Percentiles rank a stretch among this genome's conserved stretches.
phyloP scores from a whole-genome alignment of 2,329 filamentous ascomycete species.

The Zalaria sp. region DNA sequence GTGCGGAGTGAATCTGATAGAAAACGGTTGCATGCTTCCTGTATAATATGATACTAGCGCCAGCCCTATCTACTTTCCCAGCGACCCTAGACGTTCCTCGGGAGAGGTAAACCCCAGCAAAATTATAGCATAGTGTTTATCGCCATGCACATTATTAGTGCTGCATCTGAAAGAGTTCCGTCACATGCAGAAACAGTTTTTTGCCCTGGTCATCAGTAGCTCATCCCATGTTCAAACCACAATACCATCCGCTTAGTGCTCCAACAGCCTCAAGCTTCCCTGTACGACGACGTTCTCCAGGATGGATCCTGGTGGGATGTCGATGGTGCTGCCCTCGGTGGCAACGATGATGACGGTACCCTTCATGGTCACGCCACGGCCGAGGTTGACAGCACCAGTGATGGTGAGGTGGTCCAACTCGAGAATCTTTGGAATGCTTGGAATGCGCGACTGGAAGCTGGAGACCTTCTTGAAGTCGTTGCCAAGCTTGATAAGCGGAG shows the following conservation, averaged over 20 bases:
- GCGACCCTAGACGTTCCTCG: too few relatives aligned
- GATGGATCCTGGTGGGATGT: conserved; percentile 90
- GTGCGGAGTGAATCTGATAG: too few relatives aligned
- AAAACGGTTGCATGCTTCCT: too few relatives aligned
- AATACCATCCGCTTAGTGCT: conserved; percentile 36
- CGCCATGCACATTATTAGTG: neutral
- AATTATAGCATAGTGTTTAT: neutral
- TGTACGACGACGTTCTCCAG: conserved; percentile 98
- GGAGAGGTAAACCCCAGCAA: neutral
- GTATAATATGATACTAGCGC: too few relatives aligned
- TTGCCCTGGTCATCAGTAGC: neutral
- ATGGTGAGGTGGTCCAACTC: conserved; percentile 94
- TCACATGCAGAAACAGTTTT: neutral
- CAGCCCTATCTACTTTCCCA: too few relatives aligned
- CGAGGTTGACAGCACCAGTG: conserved; percentile 92
- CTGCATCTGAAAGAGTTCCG: neutral
- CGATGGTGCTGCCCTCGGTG: conserved; percentile 93
- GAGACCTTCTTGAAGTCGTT: conserved; percentile 99
- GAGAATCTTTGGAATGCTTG: conserved; percentile 78
- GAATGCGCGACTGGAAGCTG: conserved; percentile 80
- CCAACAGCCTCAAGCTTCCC: conserved; percentile 69
- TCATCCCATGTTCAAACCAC: neutral
- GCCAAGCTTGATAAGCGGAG: conserved; percentile 96
- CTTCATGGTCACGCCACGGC: conserved; percentile 89
- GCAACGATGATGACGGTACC: conserved; percentile 98